Evolutionary conservation across 345 rosid genomes (phyloP).

Genomic region (Moringa oleifera): DNA sequence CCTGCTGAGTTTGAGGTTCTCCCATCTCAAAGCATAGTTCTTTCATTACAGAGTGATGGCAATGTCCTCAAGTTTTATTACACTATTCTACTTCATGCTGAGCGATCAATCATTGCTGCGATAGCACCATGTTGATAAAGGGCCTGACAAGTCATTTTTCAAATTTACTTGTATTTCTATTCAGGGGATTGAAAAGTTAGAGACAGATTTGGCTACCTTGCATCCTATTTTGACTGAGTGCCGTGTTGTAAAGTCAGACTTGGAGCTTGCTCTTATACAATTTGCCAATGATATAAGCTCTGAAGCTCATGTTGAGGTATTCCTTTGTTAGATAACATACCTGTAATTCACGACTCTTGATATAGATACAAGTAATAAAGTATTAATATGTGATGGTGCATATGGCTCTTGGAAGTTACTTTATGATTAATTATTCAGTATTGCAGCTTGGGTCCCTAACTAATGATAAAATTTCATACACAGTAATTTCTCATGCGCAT

Average conservation of each 20-base stretch:
- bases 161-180: constrained; percentile 13
- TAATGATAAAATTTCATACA: too few species aligned
- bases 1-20: constrained; percentile 83
- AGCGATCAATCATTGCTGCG: not conserved
- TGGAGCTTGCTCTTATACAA: constrained; percentile 82
- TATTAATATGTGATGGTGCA: not conserved
- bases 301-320: constrained; percentile 92
- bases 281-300: constrained; percentile 97
- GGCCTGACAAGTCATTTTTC: too few species aligned
- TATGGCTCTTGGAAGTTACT: not conserved
- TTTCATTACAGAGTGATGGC: not conserved
- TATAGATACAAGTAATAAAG: not conserved
- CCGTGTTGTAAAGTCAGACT: constrained; percentile 71
- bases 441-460: too few species aligned
- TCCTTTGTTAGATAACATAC: not conserved
- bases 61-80: constrained; percentile 10
- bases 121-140: not conserved
- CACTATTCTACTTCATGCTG: constrained; percentile 7
- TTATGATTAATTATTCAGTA: too few species aligned
- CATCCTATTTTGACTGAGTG: constrained; percentile 95
- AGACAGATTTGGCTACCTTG: constrained; percentile 58
- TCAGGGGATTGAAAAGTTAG: constrained; percentile 74
- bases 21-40: constrained; percentile 13
- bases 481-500: too few species aligned
- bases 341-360: not conserved